These are phyloP conservation scores for Lolium multiflorum DNA, from an alignment of 176 grass and related monocot genomes.

Conservation along the genomic window DNA sequence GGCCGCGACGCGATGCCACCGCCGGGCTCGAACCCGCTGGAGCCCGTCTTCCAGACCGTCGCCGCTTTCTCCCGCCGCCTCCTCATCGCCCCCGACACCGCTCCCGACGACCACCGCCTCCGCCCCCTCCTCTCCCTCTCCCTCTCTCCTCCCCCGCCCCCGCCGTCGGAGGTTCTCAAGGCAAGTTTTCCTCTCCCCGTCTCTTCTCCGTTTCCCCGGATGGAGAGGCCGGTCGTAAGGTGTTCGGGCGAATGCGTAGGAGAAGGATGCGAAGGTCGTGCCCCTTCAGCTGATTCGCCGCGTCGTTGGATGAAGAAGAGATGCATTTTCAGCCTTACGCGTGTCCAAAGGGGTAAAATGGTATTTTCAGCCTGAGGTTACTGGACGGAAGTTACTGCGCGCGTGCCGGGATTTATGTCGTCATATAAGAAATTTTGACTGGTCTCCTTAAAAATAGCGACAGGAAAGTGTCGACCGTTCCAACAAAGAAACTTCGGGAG, in stretches of 20 bases:
- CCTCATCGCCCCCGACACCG: slow-evolving; percentile 59
- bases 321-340: too few species aligned
- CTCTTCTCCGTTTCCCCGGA: neutral
- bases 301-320: too few species aligned
- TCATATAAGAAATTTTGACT: too few species aligned
- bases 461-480: too few species aligned
- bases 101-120: slow-evolving; percentile 42
- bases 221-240: neutral
- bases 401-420: too few species aligned
- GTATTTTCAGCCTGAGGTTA: too few species aligned
- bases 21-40: too few species aligned
- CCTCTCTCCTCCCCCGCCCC: slow-evolving; percentile 19
- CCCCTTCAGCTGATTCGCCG: too few species aligned
- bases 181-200: slow-evolving; percentile 29
- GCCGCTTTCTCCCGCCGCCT: slow-evolving; percentile 55
- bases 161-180: slow-evolving; percentile 38
- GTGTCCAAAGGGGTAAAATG: too few species aligned
- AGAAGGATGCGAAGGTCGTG: slow-evolving; percentile 52
- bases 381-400: too few species aligned
- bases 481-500: too few species aligned
- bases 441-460: too few species aligned
- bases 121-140: slow-evolving; percentile 53
- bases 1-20: slow-evolving; percentile 40
- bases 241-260: slow-evolving; percentile 55
- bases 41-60: slow-evolving; percentile 55